Evolutionary conservation across 345 rosid species (phyloP).

Genomic region (Trapa bicornis): DNA sequence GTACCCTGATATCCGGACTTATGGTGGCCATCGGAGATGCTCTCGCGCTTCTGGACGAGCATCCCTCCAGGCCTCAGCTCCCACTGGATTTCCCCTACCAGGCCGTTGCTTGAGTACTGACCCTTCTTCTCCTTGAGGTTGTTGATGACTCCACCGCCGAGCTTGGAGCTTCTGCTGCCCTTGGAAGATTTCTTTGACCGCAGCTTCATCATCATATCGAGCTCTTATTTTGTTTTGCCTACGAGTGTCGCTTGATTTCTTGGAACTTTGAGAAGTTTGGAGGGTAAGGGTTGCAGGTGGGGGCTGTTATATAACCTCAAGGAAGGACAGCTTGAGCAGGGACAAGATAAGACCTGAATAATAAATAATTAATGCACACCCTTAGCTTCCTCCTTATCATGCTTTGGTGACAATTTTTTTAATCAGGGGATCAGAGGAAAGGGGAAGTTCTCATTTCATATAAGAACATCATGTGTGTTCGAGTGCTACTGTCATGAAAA

Average conservation of each 20-base stretch:
- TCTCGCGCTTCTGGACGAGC: conserved; percentile 80
- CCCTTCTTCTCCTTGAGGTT: conserved; percentile 23
- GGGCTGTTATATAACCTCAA: not conserved
- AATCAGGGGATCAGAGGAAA: no score
- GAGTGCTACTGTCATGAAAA: no score
- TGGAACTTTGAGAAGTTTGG: not conserved
- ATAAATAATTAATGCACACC: not conserved
- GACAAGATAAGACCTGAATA: not conserved
- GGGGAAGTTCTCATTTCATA: no score
- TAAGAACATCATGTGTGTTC: no score
- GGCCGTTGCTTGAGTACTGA: conserved; percentile 1
- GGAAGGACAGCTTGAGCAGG: not conserved
- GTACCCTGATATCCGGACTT: conserved; percentile 15
- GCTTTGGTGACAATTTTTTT: not conserved
- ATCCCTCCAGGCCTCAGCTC: conserved; percentile 84
- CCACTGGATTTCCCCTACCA: conserved; percentile 57
- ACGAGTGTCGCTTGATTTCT: not conserved
- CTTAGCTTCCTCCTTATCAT: not conserved
- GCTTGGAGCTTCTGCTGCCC: conserved; percentile 30
- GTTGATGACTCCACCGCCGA: conserved; percentile 18
- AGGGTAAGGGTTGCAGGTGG: not conserved
- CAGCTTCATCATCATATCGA: conserved; percentile 42
- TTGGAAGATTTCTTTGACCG: conserved; percentile 59
- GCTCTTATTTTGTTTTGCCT: not conserved
- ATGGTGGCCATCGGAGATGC: not conserved